Conservation (phyloP, 345 rosid species). For the Eucalyptus erythrocorys region DNA sequence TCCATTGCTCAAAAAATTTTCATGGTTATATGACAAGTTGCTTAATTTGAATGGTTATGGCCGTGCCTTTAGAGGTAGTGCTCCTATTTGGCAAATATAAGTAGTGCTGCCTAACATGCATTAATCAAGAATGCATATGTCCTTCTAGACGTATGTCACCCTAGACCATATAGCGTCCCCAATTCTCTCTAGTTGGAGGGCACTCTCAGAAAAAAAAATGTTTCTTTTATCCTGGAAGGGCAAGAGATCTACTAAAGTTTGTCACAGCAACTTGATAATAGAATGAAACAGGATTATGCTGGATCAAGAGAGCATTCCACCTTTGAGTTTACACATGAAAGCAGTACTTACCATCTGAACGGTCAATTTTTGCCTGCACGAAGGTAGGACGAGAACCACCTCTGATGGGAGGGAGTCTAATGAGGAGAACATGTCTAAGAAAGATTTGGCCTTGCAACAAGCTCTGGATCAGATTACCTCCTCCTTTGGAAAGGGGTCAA, state of each 20-base stretch:
- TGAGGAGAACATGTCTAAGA: conserved; percentile 67
- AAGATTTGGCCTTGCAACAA: conserved; percentile 72
- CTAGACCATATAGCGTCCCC: not conserved
- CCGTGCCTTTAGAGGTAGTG: not conserved
- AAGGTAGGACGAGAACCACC: conserved; percentile 62
- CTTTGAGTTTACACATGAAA: not conserved
- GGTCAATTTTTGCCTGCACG: not conserved
- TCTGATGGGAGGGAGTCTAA: conserved; percentile 63
- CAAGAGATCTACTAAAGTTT: not conserved
- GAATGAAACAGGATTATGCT: not conserved
- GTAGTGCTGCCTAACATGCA: not conserved
- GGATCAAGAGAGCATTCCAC: not conserved
- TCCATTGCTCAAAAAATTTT: not conserved
- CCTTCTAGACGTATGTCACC: not conserved
- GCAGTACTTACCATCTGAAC: not conserved
- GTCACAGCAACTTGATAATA: not conserved
- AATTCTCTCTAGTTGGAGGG: not conserved
- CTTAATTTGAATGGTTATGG: not conserved
- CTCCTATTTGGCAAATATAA: not conserved
- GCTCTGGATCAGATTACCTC: conserved; percentile 84
- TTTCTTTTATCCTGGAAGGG: not conserved
- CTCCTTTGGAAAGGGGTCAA: conserved; percentile 80
- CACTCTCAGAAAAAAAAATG: not conserved
- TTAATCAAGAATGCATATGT: not conserved
- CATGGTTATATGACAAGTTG: not conserved